A percentile compares a stretch with the other conserved stretches of the same genome.
These are phyloP conservation scores for Patellaria atrata DNA, from an alignment of 495 filamentous ascomycete species.

Conservation along the genomic window DNA sequence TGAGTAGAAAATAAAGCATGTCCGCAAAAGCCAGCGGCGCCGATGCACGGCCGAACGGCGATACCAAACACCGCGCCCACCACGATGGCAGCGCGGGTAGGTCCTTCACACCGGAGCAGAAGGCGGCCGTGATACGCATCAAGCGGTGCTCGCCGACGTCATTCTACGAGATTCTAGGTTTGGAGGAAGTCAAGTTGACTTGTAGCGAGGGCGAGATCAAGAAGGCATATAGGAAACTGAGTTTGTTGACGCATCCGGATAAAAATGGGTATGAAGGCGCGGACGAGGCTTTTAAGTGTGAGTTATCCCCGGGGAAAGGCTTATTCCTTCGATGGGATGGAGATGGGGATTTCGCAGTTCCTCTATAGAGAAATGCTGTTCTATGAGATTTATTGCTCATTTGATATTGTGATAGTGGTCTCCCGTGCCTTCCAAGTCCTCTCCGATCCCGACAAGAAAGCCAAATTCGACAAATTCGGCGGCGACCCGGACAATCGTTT, in stretches of 20 bases:
- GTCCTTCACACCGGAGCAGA: constrained; percentile 79
- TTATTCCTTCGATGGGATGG: neutral
- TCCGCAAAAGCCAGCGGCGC: constrained; percentile 62
- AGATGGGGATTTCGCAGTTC: neutral
- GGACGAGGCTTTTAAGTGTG: constrained; percentile 91
- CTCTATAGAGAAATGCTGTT: neutral
- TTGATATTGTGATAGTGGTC: constrained; percentile 47
- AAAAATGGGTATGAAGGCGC: constrained; percentile 96
- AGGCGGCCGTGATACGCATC: constrained; percentile 75
- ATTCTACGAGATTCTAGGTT: constrained; percentile 78
- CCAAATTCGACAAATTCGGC: constrained; percentile 73
- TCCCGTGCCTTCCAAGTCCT: constrained; percentile 85
- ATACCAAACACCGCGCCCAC: constrained; percentile 64
- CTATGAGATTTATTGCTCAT: neutral
- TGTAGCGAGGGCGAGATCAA: constrained; percentile 75
- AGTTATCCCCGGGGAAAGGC: constrained; percentile 23
- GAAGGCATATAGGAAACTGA: constrained; percentile 85
- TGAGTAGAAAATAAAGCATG: too few relatives aligned
- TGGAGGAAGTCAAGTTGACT: constrained; percentile 42
- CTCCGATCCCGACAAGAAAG: constrained; percentile 83
- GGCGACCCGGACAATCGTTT: constrained; percentile 85
- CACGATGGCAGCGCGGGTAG: constrained; percentile 89
- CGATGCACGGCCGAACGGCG: constrained; percentile 41
- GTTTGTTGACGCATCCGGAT: constrained; percentile 83
- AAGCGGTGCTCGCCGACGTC: constrained; percentile 67